These are phyloP conservation scores for Leccinum disarticulatum DNA, from an alignment of 768 basidiomycete genomes.

Conservation along the genomic window DNA sequence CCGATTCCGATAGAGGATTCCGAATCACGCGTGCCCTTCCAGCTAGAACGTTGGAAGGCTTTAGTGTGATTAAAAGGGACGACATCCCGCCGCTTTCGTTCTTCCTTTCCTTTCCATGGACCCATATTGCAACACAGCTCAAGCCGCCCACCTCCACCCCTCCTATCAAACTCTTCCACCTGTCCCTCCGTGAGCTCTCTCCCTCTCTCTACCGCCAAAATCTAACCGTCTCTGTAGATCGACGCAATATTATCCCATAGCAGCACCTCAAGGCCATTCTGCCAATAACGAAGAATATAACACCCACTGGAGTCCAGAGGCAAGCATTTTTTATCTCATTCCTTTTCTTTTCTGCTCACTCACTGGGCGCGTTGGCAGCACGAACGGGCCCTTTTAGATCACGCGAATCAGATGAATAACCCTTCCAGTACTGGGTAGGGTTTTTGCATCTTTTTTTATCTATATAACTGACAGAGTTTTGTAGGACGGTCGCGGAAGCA, in stretches of 20 bases:
- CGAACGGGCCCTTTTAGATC: background rate
- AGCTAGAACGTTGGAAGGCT: background rate
- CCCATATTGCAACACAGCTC: background rate
- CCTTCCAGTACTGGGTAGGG: background rate
- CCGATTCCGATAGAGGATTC: background rate
- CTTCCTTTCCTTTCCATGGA: background rate
- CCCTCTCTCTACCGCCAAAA: background rate
- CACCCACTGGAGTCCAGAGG: background rate
- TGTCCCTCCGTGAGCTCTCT: background rate
- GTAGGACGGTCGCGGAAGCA: background rate
- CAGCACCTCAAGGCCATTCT: background rate
- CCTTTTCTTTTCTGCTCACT: background rate
- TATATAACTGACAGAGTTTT: background rate
- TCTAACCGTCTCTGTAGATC: background rate
- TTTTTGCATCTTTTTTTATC: background rate
- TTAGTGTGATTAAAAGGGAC: background rate
- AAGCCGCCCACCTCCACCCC: background rate
- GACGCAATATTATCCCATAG: background rate
- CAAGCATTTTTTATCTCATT: background rate
- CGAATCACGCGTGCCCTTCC: background rate
- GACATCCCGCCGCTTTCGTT: background rate
- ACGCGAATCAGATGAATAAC: background rate
- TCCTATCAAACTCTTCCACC: background rate
- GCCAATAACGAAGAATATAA: background rate
- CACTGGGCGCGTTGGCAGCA: background rate